Conservation (phyloP, 768 basidiomycete genomes). For the Tubosaeta brunneosetosa region DNA sequence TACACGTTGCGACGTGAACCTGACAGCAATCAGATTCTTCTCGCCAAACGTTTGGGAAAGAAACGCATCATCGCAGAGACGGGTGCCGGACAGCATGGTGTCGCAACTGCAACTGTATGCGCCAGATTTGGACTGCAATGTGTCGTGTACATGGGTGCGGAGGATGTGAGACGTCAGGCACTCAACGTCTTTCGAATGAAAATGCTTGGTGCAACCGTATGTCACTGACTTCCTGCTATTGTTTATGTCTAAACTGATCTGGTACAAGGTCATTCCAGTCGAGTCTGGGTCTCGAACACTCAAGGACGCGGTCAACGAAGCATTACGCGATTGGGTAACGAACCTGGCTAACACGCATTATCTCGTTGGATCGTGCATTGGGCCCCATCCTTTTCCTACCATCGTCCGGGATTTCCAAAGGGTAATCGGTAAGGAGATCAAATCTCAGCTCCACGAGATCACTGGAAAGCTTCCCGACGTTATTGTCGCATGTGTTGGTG, state of each 20-base stretch:
- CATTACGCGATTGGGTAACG: conserved; percentile 98
- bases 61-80: conserved; percentile 98
- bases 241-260: background rate
- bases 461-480: conserved; percentile 88
- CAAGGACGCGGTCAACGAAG: conserved; percentile 98
- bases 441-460: conserved; percentile 66
- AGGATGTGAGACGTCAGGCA: conserved; percentile 93
- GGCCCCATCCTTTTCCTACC: conserved; percentile 98
- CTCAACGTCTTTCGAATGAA: conserved; percentile 97
- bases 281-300: conserved; percentile 90
- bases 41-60: conserved; percentile 93
- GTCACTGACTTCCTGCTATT: background rate
- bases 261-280: conserved; percentile 80
- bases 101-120: conserved; percentile 97
- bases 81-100: conserved; percentile 98
- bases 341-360: conserved; percentile 93
- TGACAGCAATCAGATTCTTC: conserved; percentile 59
- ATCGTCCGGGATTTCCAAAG: conserved; percentile 98
- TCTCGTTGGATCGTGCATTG: conserved; percentile 94
- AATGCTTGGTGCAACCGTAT: conserved; percentile 91
- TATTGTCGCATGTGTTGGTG: conserved; percentile 95
- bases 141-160: conserved; percentile 96
- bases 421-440: conserved; percentile 94
- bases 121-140: conserved; percentile 96
- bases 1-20: background rate